Evolutionary conservation across 202 grass and related monocot species (phyloP), one percentile per base, ranked within the genome.

Genomic region (Schoenoplectus triqueter): DNA sequence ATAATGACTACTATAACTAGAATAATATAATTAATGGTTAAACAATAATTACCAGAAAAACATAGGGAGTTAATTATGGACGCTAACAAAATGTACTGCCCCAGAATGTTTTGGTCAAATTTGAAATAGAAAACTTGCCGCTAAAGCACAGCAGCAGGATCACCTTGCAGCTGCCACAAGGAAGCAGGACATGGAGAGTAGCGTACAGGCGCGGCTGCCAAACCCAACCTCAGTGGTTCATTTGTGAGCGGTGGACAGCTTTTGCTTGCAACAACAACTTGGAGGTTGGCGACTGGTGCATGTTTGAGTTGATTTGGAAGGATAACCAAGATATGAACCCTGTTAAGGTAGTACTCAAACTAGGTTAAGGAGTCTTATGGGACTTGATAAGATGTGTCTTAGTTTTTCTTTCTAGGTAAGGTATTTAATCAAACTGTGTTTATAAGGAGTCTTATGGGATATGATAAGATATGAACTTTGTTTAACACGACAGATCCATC

Each of bases 261-360:
- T 81, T 81, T 17, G 8, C 22, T 18, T 10, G 15, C 6, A 59
- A 81, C 14, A 81, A 81, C 78, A 81, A 81, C 13, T 45, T 81
- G 21, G 56, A 65, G 17, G 41, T 63, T 0, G 78, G 57, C 15
- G 59, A 81, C 61, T 63, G 54, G 51, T 81, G 78, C 7, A 40
- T 81, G 14, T 81, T 81, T 81, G 78, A 81, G 78, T 44, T 81
- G 31, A 81, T 39, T 63, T 31, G 20, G 3, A 79, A 59, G 51
- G 15, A 81, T 65, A 63, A 65, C 7, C 1, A 10, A 18, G 40
- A 81, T 31, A 79, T 79, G 75, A 81, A 31, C 31, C 1, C 31
- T 31, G 31, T 31, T 31, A 31, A 31, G 31, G 31, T 31, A 31
- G 31, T 31, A 31, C 31, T 31, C 31, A 31, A 31, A 31, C 31